A percentile compares a stretch with the other conserved stretches of the same genome.
Evolutionary conservation across 306 rosid genomes (phyloP).

Genomic region (Aeschynomene evenia): DNA sequence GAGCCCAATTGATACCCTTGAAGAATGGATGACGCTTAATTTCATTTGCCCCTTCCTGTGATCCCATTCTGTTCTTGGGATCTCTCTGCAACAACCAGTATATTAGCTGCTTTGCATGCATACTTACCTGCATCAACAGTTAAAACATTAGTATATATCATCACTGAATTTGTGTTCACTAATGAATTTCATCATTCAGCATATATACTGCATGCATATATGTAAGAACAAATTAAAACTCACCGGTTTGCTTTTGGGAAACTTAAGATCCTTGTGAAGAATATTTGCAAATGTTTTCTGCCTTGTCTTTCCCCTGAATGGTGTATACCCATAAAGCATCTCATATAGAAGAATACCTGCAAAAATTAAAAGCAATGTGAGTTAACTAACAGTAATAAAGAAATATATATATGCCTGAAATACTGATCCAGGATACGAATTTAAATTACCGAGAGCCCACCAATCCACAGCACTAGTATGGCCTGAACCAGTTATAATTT

Average conservation of each 20-base stretch:
- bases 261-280: conserved; percentile 95
- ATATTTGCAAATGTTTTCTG: conserved; percentile 87
- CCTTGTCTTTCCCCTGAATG: conserved; percentile 92
- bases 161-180: background rate
- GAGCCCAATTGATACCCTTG: conserved; percentile 82
- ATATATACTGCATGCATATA: background rate
- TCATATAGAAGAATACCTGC: conserved; percentile 87
- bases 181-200: background rate
- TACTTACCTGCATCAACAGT: conserved; percentile 65
- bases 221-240: conserved; percentile 14
- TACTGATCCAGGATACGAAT: background rate
- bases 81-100: conserved; percentile 76
- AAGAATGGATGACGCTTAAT: conserved; percentile 85
- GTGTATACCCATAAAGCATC: conserved; percentile 91
- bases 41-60: conserved; percentile 83
- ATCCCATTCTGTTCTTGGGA: conserved; percentile 79
- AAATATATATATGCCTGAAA: background rate
- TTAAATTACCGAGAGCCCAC: conserved; percentile 95
- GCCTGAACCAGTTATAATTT: conserved; percentile 91
- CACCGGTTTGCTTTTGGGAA: conserved; percentile 78
- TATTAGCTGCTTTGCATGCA: conserved; percentile 72
- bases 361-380: background rate
- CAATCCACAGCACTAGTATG: conserved; percentile 98
- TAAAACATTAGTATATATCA: background rate
- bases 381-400: conserved; percentile 1